phyloP scores from a whole-genome alignment of 768 basidiomycete species.

The Chalciporus piperatus region DNA sequence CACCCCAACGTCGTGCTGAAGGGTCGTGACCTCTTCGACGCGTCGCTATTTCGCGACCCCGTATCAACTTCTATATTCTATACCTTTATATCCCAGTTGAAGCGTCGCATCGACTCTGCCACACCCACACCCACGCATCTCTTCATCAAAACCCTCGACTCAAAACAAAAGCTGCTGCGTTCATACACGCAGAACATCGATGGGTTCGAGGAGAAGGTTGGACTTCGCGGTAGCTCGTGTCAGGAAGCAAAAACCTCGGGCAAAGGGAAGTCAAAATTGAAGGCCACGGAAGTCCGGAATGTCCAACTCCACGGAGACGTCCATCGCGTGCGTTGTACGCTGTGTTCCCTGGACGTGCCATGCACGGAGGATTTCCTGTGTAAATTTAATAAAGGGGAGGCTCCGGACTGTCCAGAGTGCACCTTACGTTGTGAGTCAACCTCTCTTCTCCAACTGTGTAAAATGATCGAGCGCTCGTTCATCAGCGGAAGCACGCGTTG shows the following conservation, averaged over 20 bases:
- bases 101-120: constrained; percentile 76
- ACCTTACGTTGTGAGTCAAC: constrained; percentile 65
- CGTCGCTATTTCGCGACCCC: constrained; percentile 83
- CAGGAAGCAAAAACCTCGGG: constrained; percentile 45
- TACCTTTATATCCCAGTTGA: constrained; percentile 91
- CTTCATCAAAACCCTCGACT: constrained; percentile 82
- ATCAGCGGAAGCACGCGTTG: constrained; percentile 73
- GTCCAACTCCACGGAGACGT: constrained; percentile 96
- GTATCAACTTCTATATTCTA: constrained; percentile 88
- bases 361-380: constrained; percentile 62
- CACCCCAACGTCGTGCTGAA: constrained; percentile 82
- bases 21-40: constrained; percentile 94
- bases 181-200: constrained; percentile 99
- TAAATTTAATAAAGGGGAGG: constrained; percentile 63
- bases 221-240: constrained; percentile 66
- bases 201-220: constrained; percentile 81
- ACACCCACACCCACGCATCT: constrained; percentile 82
- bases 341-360: constrained; percentile 78
- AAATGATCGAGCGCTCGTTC: constrained; percentile 5
- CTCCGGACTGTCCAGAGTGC: constrained; percentile 90
- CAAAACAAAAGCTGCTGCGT: constrained; percentile 79
- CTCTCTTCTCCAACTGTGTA: constrained; percentile 4
- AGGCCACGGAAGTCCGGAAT: constrained; percentile 72
- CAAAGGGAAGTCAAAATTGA: constrained; percentile 71
- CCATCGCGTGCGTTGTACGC: constrained; percentile 82